Base-by-base conservation (phyloP, 495 filamentous ascomycete genomes). In the Hyaloscypha hepaticicola region DNA sequence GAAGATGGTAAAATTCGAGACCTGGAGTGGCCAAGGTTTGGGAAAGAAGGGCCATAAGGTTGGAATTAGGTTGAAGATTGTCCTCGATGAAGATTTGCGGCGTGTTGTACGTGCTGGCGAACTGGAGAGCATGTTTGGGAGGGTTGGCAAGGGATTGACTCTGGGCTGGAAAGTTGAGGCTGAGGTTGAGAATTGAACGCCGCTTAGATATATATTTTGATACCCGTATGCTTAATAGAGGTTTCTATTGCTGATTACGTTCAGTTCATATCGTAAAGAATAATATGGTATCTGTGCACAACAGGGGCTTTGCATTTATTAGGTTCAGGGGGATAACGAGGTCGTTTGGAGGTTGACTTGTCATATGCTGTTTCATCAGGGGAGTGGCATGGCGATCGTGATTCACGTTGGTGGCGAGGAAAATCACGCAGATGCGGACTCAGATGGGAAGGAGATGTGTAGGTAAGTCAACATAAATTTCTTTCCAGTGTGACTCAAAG, bases 291-390 rank as follows among this genome's bases (percentile, higher is more conserved):
- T n/a, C n/a, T n/a, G n/a, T n/a, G n/a, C n/a, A n/a, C n/a, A n/a
- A n/a, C n/a, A n/a, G n/a, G n/a, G n/a, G n/a, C n/a, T n/a, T n/a
- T n/a, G n/a, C n/a, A n/a, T n/a, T n/a, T n/a, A n/a, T n/a, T n/a
- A n/a, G n/a, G n/a, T n/a, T n/a, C n/a, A 72, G 27, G 85, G 85
- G 0, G 72, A 82, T 61, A 96, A 96, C 72, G 87, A 89, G 22
- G 93, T 88, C 53, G 82, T 92, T 55, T 93, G 87, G 84, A 75
- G 93, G 41, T 88, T 93, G 71, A 91, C 94, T 72, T 94, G 91
- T 76, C 90, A 92, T 75, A 80, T 93, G 25, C 87, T 91, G 77
- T 93, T 88, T 88, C 90, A 93, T 70, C 82, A 91, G 49, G 86
- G 83, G 65, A 85, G 84, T 70, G 91, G 91, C 25, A 80, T 95